Evolutionary conservation across 2,329 filamentous ascomycete species (phyloP).

Genomic region (Sporothrix variecibatus): DNA sequence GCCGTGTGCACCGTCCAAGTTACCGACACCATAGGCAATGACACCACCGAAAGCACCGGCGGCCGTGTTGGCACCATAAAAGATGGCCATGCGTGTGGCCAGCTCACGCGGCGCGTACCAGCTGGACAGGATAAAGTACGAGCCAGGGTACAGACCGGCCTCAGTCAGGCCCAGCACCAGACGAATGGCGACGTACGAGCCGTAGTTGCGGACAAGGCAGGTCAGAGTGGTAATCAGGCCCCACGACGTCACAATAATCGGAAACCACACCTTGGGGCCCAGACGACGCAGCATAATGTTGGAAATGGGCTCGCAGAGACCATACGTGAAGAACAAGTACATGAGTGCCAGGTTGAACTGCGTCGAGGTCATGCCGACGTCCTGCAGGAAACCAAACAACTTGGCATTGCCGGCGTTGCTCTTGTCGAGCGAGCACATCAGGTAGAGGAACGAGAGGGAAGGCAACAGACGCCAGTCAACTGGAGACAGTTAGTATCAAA

Average conservation of each 20-base stretch:
- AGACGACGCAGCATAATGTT: slow-evolving; percentile 20
- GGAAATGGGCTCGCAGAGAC: slow-evolving; percentile 23
- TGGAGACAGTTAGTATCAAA: slow-evolving; percentile 29
- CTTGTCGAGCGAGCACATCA: slow-evolving; percentile 47
- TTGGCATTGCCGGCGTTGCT: slow-evolving; percentile 44
- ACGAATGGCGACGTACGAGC: slow-evolving; percentile 64
- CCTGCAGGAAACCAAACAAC: slow-evolving; percentile 25
- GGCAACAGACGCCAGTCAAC: slow-evolving; percentile 54
- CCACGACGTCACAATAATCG: slow-evolving; percentile 50
- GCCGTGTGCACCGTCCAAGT: slow-evolving; percentile 21
- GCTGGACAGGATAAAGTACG: slow-evolving; percentile 41
- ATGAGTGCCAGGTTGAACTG: slow-evolving; percentile 27
- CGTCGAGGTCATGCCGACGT: slow-evolving; percentile 19
- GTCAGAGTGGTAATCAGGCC: slow-evolving; percentile 68
- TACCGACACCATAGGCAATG: slow-evolving; percentile 29
- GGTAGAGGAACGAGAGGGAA: slow-evolving; percentile 42
- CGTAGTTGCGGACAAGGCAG: slow-evolving; percentile 67
- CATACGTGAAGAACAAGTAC: slow-evolving; percentile 24
- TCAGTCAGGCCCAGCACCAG: slow-evolving; percentile 69
- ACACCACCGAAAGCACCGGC: slow-evolving; percentile 29
- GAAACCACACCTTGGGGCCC: slow-evolving; percentile 25
- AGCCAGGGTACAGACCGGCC: slow-evolving; percentile 69
- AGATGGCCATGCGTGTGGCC: slow-evolving; percentile 31
- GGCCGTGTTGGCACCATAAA: slow-evolving; percentile 31
- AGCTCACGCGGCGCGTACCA: slow-evolving; percentile 33